These are phyloP conservation scores for Lumnitzera racemosa DNA, from an alignment of 345 rosid species.

Conservation along the genomic window DNA sequence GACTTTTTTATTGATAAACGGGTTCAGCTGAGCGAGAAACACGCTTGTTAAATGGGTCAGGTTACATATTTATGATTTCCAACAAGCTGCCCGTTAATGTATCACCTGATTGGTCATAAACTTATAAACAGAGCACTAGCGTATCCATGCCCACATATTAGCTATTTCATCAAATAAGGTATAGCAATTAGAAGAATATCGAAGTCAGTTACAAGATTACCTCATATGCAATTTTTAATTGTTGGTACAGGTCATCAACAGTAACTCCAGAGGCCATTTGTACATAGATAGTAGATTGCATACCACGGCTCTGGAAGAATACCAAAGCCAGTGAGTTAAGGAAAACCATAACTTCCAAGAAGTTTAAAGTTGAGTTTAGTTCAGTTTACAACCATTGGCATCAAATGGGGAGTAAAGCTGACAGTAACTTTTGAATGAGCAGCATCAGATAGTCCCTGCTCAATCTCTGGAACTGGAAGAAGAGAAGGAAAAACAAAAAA, in stretches of 20 bases:
- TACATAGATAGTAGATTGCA: slow-evolving; percentile 90
- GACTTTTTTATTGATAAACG: no score
- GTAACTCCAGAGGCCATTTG: slow-evolving; percentile 70
- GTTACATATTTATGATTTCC: no score
- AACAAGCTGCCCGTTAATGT: no score
- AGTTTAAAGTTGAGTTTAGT: background rate
- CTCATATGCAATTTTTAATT: slow-evolving; percentile 48
- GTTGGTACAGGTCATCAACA: slow-evolving; percentile 53
- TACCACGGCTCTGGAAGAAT: slow-evolving; percentile 68
- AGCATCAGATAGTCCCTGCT: slow-evolving; percentile 83
- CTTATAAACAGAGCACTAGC: no score
- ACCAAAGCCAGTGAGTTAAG: slow-evolving; percentile 4
- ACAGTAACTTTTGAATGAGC: slow-evolving; percentile 62
- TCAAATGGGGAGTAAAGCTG: slow-evolving; percentile 97
- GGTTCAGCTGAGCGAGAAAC: no score
- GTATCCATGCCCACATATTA: slow-evolving; percentile 1
- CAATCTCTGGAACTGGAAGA: slow-evolving; percentile 90
- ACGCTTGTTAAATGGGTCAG: no score
- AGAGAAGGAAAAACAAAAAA: background rate
- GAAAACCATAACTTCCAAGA: background rate
- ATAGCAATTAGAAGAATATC: background rate
- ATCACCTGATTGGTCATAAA: no score
- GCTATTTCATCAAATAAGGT: background rate
- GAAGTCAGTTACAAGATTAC: slow-evolving; percentile 21
- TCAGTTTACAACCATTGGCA: slow-evolving; percentile 78